Base-by-base conservation (phyloP, 2,329 filamentous ascomycete species). In the Pestalotiopsis sp. region DNA sequence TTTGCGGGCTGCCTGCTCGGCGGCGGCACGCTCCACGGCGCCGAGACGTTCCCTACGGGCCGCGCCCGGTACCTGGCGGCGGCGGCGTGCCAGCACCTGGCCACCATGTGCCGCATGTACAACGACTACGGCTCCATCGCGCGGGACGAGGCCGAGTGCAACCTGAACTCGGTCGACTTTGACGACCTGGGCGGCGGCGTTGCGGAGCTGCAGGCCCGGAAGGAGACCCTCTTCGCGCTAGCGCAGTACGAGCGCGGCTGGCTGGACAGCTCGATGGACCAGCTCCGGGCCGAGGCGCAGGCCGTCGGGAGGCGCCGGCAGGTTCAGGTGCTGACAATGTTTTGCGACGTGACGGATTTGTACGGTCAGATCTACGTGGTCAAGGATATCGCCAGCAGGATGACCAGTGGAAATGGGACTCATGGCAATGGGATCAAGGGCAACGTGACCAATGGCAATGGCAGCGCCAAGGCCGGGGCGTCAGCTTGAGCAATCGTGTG, bases 1-100 rank as follows among this genome's bases (percentile, higher is more conserved):
- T 72, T 70, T 59, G 69, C 71, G 23, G 68, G 59, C 12, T 72
- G 71, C 31, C 71, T 73, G 9, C 17, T 55, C 7, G 49, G 49
- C 49, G 20, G 49, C 49, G 49, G 49, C 49, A 14, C 4, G 14
- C 4, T 17, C 49, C 49, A 14, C 49, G 20, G 49, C 49, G 20
- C 27, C 27, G 49, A 17, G 20, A 9, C 49, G 49, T 55, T 55
- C 66, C 71, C 45, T 66, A 66, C 60, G 25, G 68, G 41, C 65
- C 67, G 70, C 20, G 70, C 71, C 3, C 63, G 67, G 13, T 69
- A 69, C 45, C 62, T 71, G 14, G 27, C 27, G 27, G 27, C 27
- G 27, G 27, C 27, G 27, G 27, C 27, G 27, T 69, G 67, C 36
- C 67, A 69, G 13, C 71, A 72, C 27, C 60, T 62, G n/a, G 13